Conservation (phyloP, 148 eudicot species). For the Spergularia bocconei region DNA sequence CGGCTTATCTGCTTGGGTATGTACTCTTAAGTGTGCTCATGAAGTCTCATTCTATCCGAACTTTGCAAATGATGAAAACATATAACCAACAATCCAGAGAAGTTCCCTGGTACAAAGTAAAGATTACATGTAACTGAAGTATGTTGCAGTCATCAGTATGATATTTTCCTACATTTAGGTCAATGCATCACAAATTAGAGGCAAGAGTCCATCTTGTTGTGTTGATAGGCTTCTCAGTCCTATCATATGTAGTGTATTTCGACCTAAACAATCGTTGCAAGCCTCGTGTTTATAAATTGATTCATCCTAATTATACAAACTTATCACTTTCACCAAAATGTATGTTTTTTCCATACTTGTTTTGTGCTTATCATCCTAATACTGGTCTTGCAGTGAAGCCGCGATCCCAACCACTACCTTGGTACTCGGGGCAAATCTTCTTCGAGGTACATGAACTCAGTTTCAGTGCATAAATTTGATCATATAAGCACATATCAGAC, state of each 20-base stretch:
- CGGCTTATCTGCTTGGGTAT: conserved; percentile 27
- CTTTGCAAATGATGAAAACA: background rate
- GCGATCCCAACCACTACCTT: conserved; percentile 70
- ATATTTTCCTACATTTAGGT: too few relatives aligned
- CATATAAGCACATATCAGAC: background rate
- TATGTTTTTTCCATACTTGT: background rate
- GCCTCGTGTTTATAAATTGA: too few relatives aligned
- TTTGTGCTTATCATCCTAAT: too few relatives aligned
- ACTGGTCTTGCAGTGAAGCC: conserved; percentile 54
- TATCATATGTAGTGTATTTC: too few relatives aligned
- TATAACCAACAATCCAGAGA: too few relatives aligned
- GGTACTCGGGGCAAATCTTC: conserved; percentile 80
- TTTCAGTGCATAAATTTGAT: background rate
- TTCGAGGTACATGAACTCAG: conserved; percentile 42
- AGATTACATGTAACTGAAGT: background rate
- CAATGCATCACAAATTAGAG: too few relatives aligned
- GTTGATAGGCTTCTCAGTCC: too few relatives aligned
- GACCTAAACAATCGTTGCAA: too few relatives aligned
- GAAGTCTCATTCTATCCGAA: background rate
- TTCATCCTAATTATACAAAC: too few relatives aligned
- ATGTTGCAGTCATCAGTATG: background rate
- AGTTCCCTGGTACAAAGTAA: too few relatives aligned
- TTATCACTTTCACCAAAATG: background rate
- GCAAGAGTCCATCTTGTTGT: too few relatives aligned
- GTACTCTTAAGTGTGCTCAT: background rate